Conservation (phyloP, 345 rosid species). For the Bruguiera parviflora region DNA sequence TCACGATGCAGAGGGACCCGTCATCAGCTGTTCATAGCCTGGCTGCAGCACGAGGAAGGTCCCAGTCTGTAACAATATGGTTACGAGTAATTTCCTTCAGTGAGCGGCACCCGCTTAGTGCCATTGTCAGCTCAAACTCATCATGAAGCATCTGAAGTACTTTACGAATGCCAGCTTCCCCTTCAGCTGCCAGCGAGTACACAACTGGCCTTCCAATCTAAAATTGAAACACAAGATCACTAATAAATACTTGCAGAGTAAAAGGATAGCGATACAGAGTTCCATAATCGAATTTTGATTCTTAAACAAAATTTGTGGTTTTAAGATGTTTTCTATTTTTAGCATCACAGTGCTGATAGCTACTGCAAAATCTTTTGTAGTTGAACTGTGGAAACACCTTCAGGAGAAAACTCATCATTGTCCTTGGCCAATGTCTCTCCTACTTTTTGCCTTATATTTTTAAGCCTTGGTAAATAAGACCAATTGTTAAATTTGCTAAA, state of each 20-base stretch:
- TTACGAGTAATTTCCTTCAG: conserved; percentile 72
- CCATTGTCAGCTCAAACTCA: conserved; percentile 91
- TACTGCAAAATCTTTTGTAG: neutral
- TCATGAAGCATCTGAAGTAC: conserved; percentile 72
- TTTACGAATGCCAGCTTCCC: conserved; percentile 69
- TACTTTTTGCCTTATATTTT: neutral
- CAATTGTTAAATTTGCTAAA: neutral
- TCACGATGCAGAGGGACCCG: neutral
- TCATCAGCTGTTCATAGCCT: conserved; percentile 11
- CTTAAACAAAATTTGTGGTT: neutral
- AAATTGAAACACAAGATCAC: conserved; percentile 3
- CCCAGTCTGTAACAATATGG: conserved; percentile 72
- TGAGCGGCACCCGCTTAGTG: conserved; percentile 79
- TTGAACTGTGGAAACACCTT: neutral
- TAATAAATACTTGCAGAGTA: neutral
- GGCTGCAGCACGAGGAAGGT: conserved; percentile 33
- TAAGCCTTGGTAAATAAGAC: neutral
- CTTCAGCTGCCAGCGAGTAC: conserved; percentile 78
- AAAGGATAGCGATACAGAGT: neutral
- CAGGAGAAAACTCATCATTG: too few relatives aligned
- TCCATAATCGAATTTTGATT: neutral
- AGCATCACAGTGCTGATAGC: neutral
- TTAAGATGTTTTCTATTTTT: neutral
- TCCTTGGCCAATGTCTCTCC: too few relatives aligned
- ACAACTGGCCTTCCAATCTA: conserved; percentile 91